phyloP scores from a whole-genome alignment of 192 early-diverging fungal species.

The Coemansia sp. region DNA sequence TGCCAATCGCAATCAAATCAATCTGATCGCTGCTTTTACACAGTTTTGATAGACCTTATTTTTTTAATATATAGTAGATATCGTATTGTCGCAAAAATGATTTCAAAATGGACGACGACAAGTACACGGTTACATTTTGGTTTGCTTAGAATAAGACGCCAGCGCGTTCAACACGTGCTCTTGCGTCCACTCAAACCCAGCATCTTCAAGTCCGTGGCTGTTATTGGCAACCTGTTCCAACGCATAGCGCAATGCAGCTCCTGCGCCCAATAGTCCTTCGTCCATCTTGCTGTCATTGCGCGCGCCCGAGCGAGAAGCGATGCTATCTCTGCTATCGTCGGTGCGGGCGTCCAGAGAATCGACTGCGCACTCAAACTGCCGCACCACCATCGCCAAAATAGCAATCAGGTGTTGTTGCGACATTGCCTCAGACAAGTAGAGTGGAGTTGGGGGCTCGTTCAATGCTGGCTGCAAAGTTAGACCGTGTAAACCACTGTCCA shows the following conservation, averaged over 20 bases:
- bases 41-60: too few species aligned
- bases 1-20: too few species aligned
- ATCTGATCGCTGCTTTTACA: too few species aligned
- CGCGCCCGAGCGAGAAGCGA: background rate
- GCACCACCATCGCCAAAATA: constrained; percentile 44
- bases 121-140: background rate
- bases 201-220: constrained; percentile 5
- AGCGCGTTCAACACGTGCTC: constrained; percentile 41
- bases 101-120: background rate
- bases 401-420: constrained; percentile 41
- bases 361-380: constrained; percentile 47
- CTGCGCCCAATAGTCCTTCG: constrained; percentile 6
- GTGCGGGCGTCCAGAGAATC: constrained; percentile 29
- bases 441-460: constrained; percentile 50
- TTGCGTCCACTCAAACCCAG: constrained; percentile 40
- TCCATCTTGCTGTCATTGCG: constrained; percentile 50
- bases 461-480: constrained; percentile 30
- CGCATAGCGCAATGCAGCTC: constrained; percentile 28
- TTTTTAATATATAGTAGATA: too few species aligned
- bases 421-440: constrained; percentile 52
- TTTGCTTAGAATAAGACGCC: constrained; percentile 22
- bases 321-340: background rate
- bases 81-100: too few species aligned
- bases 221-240: constrained; percentile 30
- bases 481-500: constrained; percentile 14